Conservation (phyloP, 208 protist species). For the Blastocrithidia nonstop region DNA sequence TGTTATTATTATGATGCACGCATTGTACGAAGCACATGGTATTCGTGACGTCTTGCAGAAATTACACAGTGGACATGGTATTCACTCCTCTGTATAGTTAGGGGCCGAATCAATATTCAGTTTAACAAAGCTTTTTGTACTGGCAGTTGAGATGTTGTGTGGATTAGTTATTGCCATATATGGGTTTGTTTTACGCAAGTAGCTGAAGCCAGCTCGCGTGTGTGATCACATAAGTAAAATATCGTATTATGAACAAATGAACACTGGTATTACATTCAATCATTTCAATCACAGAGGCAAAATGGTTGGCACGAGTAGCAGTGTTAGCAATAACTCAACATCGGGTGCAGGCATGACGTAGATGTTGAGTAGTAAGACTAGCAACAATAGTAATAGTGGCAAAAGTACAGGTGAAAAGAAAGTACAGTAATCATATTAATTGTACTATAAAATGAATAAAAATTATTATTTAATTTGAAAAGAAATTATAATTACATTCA, state of each 20-base stretch:
- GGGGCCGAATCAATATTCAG: slow-evolving; percentile 5
- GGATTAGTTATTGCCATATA: slow-evolving; percentile 26
- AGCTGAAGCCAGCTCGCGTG: slow-evolving; percentile 37
- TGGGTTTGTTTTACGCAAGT: slow-evolving; percentile 25
- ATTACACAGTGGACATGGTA: slow-evolving; percentile 16
- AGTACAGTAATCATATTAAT: too few species aligned
- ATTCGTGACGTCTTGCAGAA: slow-evolving; percentile 57
- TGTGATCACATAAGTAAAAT: slow-evolving; percentile 31
- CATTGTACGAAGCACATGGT: slow-evolving; percentile 39
- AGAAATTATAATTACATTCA: too few species aligned
- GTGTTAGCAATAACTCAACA: slow-evolving; percentile 1
- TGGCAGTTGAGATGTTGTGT: slow-evolving; percentile 13
- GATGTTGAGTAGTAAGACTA: slow-evolving; percentile 27
- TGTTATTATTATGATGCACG: slow-evolving; percentile 35
- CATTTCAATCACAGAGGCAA: slow-evolving; percentile 81
- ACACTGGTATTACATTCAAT: slow-evolving; percentile 58
- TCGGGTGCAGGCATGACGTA: slow-evolving; percentile 11
- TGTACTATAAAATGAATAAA: too few species aligned
- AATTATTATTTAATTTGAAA: too few species aligned
- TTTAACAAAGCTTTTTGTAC: slow-evolving; percentile 12
- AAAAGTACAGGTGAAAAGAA: too few species aligned
- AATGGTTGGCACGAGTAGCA: slow-evolving; percentile 6
- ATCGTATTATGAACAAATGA: slow-evolving; percentile 47
- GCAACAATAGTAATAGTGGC: not conserved
- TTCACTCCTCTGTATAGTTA: slow-evolving; percentile 3